Conservation (phyloP, 2,329 filamentous ascomycete species). For the Lachnellula willkommii region DNA sequence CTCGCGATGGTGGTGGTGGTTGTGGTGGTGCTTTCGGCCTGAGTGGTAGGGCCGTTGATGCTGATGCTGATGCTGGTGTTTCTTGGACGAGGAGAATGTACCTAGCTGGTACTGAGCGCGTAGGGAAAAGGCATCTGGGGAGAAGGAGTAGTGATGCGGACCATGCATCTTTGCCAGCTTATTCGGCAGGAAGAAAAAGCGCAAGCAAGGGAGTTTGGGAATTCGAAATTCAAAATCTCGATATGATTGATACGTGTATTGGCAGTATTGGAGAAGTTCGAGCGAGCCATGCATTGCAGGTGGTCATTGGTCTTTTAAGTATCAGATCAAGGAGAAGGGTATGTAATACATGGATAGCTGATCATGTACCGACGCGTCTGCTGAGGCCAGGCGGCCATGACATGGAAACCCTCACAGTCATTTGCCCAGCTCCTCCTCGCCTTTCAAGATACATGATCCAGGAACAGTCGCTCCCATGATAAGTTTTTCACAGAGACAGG, state of each 20-base stretch:
- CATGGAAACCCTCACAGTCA: neutral
- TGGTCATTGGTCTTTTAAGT: constrained; percentile 1
- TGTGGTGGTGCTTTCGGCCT: neutral
- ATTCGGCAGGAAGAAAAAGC: no score
- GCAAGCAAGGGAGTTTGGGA: neutral
- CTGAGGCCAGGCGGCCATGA: neutral
- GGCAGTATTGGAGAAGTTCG: neutral
- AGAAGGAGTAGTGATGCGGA: neutral
- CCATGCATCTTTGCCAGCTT: neutral
- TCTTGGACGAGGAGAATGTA: neutral
- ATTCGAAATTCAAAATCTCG: neutral
- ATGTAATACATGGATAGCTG: neutral
- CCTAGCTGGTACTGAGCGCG: neutral
- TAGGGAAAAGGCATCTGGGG: neutral
- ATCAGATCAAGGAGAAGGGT: neutral
- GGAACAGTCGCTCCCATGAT: neutral
- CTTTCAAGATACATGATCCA: neutral
- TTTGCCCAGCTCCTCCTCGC: neutral
- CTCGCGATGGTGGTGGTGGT: neutral
- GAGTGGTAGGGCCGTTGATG: neutral
- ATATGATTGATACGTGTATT: neutral
- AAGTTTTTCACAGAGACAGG: neutral
- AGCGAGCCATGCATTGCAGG: neutral
- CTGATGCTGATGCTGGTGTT: neutral
- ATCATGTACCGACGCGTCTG: neutral